A percentile compares a stretch with the other conserved stretches of the same genome.
Conservation (phyloP, 306 rosid species). For the Rosa persica region DNA sequence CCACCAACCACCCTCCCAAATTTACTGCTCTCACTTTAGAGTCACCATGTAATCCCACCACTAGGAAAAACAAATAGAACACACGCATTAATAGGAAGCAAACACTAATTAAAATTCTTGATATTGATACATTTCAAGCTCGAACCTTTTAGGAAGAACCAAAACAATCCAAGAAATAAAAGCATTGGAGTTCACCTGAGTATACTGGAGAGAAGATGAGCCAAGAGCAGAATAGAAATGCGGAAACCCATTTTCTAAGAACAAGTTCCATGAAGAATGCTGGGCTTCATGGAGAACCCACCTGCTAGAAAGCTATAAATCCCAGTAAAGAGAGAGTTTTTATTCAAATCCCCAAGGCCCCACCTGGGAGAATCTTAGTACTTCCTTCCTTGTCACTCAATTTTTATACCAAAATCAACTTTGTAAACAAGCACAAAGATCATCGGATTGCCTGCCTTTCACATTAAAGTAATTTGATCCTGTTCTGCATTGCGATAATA, state of each 20-base stretch:
- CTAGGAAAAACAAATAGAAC: constrained; percentile 37
- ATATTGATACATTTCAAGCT: constrained; percentile 2
- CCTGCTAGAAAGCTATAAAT: constrained; percentile 26
- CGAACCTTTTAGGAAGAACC: background rate
- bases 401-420: constrained; percentile 62
- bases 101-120: constrained; percentile 1
- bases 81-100: constrained; percentile 6
- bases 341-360: constrained; percentile 32
- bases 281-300: constrained; percentile 45
- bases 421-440: constrained; percentile 46
- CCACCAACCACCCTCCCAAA: constrained; percentile 94
- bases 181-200: constrained; percentile 54
- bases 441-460: constrained; percentile 25
- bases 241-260: constrained; percentile 58
- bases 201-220: constrained; percentile 47
- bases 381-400: constrained; percentile 53
- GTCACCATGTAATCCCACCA: constrained; percentile 66
- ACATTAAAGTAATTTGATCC: constrained; percentile 23
- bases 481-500: constrained; percentile 27
- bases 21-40: constrained; percentile 82
- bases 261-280: constrained; percentile 71
- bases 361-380: constrained; percentile 36
- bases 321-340: constrained; percentile 28
- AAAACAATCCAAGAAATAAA: constrained; percentile 17
- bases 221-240: constrained; percentile 53